Percentiles rank a stretch among this genome's conserved stretches.
Conservation (phyloP, 345 rosid species). For the Eucalyptus coolabah region DNA sequence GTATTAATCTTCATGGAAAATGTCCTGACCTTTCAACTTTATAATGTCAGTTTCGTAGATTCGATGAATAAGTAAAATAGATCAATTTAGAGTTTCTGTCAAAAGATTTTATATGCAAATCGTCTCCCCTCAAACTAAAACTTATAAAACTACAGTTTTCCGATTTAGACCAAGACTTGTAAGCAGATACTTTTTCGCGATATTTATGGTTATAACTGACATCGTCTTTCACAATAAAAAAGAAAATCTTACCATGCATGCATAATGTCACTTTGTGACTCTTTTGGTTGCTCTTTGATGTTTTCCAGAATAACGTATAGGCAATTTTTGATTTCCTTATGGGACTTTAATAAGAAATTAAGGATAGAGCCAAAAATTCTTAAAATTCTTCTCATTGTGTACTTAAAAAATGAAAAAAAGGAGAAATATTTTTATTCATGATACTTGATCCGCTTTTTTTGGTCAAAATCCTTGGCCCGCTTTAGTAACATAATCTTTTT, state of each 20-base stretch:
- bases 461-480: no score
- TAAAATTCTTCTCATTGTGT: background rate
- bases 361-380: background rate
- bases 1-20: background rate
- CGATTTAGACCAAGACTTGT: background rate
- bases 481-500: no score
- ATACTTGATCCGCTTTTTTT: no score
- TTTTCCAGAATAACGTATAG: background rate
- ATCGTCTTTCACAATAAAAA: background rate
- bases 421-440: no score
- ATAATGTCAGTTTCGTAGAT: background rate
- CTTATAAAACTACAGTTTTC: background rate
- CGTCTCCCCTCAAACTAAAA: background rate
- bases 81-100: background rate
- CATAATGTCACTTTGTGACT: background rate
- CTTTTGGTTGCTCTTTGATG: background rate
- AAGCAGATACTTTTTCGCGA: background rate
- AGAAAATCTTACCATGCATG: background rate
- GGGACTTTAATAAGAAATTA: background rate
- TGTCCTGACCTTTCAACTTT: background rate
- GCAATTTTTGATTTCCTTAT: background rate
- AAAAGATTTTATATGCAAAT: background rate
- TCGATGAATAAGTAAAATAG: background rate
- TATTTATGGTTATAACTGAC: background rate
- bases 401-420: background rate